These are phyloP conservation scores for Biscogniauxia sp. DNA, from an alignment of 2,329 filamentous ascomycete species.

Conservation along the genomic window DNA sequence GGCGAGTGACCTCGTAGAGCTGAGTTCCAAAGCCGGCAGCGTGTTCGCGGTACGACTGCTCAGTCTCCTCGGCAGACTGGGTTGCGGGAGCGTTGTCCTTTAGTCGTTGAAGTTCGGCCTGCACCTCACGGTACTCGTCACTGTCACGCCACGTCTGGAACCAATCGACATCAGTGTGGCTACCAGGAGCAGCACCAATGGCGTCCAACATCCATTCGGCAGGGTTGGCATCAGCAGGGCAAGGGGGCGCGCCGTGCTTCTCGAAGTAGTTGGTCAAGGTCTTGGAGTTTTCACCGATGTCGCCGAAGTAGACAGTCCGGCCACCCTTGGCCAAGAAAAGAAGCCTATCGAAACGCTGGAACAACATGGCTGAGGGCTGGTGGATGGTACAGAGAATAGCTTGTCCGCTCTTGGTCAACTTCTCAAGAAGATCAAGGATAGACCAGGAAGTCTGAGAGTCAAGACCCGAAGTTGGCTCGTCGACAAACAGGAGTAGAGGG, in stretches of 20 bases:
- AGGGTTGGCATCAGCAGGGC: constrained; percentile 69
- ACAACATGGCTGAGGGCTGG: constrained; percentile 92
- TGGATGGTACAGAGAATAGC: constrained; percentile 97
- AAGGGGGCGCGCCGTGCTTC: constrained; percentile 63
- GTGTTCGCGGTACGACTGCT: constrained; percentile 67
- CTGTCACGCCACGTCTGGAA: constrained; percentile 51
- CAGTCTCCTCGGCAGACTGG: constrained; percentile 32
- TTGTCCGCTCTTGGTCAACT: constrained; percentile 83
- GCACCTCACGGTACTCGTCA: constrained; percentile 46
- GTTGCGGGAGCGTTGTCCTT: constrained; percentile 45
- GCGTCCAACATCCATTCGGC: constrained; percentile 76
- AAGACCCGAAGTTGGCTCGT: constrained; percentile 92
- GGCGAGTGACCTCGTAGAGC: constrained; percentile 63
- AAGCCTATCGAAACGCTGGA: constrained; percentile 84
- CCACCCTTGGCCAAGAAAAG: constrained; percentile 76
- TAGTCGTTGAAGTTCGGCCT: constrained; percentile 56
- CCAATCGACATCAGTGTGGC: constrained; percentile 64
- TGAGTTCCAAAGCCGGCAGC: constrained; percentile 72
- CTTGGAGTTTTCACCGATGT: constrained; percentile 69
- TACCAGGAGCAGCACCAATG: constrained; percentile 63
- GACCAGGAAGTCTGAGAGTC: constrained; percentile 94
- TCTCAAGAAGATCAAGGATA: constrained; percentile 83
- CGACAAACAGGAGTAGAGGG: constrained; percentile 83
- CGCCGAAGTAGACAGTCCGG: constrained; percentile 77
- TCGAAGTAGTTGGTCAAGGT: constrained; percentile 74